A percentile compares a stretch with the other conserved stretches of the same genome.
These are phyloP conservation scores for Amanita muscaria DNA, from an alignment of 768 basidiomycete genomes.

Conservation along the genomic window DNA sequence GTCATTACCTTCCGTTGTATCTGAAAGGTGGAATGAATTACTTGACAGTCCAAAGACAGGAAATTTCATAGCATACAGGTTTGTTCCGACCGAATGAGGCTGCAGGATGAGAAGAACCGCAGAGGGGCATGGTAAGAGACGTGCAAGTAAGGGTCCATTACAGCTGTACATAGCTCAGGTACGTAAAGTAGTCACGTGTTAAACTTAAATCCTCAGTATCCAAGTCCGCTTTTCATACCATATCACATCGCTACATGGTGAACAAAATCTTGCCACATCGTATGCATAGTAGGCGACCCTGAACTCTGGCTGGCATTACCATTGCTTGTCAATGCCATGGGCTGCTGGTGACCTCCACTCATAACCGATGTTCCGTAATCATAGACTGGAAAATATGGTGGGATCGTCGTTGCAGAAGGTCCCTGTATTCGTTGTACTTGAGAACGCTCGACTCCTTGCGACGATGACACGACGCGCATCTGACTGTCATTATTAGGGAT, in stretches of 20 bases:
- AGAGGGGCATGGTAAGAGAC: constrained; percentile 37
- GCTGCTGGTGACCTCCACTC: constrained; percentile 15
- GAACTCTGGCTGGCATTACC: constrained; percentile 26
- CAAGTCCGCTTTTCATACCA: too few relatives aligned
- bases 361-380: constrained; percentile 44
- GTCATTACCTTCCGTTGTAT: constrained; percentile 37
- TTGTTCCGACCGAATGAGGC: constrained; percentile 48
- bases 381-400: constrained; percentile 69
- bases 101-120: constrained; percentile 43
- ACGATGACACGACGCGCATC: constrained; percentile 17
- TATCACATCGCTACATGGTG: constrained; percentile 28
- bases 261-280: constrained; percentile 61
- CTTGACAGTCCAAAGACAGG: constrained; percentile 1
- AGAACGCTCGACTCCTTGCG: not conserved
- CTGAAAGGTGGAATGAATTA: constrained; percentile 18
- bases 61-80: constrained; percentile 32
- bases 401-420: constrained; percentile 26
- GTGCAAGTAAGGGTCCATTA: too few relatives aligned
- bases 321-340: constrained; percentile 23
- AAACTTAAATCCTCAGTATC: too few relatives aligned
- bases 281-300: constrained; percentile 55
- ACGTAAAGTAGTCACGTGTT: constrained; percentile 1
- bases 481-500: constrained; percentile 17
- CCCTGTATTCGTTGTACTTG: not conserved
- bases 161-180: too few relatives aligned